Base-by-base conservation (phyloP, 1,139 yeast species). In the Kodamaea suecica region DNA sequence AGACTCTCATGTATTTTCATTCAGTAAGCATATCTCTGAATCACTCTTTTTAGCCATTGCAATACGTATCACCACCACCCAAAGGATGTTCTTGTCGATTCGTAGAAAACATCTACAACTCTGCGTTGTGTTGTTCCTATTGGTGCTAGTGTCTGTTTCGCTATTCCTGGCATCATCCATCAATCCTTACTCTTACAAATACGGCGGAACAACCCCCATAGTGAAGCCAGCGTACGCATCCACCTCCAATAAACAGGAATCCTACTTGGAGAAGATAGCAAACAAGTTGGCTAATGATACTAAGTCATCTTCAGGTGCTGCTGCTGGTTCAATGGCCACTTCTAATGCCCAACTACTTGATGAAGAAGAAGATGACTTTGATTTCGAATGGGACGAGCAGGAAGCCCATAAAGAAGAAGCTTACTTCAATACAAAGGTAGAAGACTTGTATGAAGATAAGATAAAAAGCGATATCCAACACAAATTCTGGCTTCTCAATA, bases 401-500 rank as follows among this genome's bases (percentile, higher is more conserved):
- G 33, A 31, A 9, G 29, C 38, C 4, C 38, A 38, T 23, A 12
- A 24, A 14, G 38, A 35, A 27, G 57, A 53, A 30, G 43, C 50
- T 5, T 28, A 34, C 13, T 58, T 61, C 32, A 52, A 58, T 40
- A 32, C 38, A 23, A 42, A 49, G 17, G 54, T 61, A 6, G 47
- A 56, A 23, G 24, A 36, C 8, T 20, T 45, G 32, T 33, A 40
- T 31, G 25, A 32, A 5, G 34, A 38, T 8, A 60, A 59, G 35
- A 23, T 41, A 15, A 30, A 37, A 3, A 25, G 42, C n/a, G 66
- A 60, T 37, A 36, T 52, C 4, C 63, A 63, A 32, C 49, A 56
- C 42, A 54, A 53, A 33, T 61, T 48, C 40, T 64, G 69, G 69
- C 35, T 52, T 11, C 39, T 58, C 4, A 53, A 59, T 34, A 54